Percentiles rank a stretch among this genome's conserved stretches.
Evolutionary conservation across 305 asterid genomes (phyloP).

Genomic region (Fraxinus baroniana): DNA sequence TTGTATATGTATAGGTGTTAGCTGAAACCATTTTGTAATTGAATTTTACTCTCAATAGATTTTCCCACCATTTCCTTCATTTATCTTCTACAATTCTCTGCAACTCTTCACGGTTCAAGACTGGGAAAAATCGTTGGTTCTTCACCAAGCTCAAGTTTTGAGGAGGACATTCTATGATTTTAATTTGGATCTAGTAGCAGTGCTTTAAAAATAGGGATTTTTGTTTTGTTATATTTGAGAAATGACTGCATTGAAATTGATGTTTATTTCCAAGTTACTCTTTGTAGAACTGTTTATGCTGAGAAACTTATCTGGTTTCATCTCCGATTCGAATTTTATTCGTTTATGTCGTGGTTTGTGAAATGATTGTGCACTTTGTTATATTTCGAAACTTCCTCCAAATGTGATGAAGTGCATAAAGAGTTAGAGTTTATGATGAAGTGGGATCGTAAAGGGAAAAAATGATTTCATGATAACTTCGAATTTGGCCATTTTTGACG

Average conservation of each 20-base stretch:
- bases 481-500: too few relatives aligned
- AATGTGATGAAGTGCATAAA: too few relatives aligned
- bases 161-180: not conserved
- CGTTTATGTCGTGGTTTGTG: not conserved
- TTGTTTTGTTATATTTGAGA: not conserved
- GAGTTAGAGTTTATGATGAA: too few relatives aligned
- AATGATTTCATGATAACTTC: too few relatives aligned
- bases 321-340: not conserved
- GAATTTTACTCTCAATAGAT: too few relatives aligned
- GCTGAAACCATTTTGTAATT: too few relatives aligned
- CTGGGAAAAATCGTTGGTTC: conserved; percentile 3
- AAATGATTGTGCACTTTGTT: not conserved
- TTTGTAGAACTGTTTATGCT: not conserved
- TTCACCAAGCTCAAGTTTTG: conserved; percentile 10
- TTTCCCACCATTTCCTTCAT: too few relatives aligned
- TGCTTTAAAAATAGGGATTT: not conserved
- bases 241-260: not conserved
- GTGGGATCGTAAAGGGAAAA: too few relatives aligned
- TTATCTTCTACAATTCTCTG: too few relatives aligned
- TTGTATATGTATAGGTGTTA: too few relatives aligned
- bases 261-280: not conserved
- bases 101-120: too few relatives aligned
- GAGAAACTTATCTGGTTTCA: not conserved
- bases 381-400: too few relatives aligned
- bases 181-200: not conserved